These are phyloP conservation scores for Cupressus sempervirens DNA, from an alignment of 75 land plant species.

Conservation along the genomic window DNA sequence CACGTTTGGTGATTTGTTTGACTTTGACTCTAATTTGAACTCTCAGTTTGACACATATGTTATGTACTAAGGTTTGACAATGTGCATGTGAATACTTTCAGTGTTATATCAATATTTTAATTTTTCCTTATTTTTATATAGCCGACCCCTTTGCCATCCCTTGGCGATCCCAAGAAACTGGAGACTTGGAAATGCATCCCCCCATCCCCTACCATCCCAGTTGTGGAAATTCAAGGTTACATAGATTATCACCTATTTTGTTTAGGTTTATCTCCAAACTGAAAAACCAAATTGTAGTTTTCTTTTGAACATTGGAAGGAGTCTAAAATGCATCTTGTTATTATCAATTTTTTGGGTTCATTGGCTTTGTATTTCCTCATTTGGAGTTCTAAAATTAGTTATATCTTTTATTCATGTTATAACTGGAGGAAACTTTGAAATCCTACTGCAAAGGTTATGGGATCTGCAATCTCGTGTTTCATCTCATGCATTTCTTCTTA, in stretches of 20 bases:
- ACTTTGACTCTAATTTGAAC: too few species aligned
- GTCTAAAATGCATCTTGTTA: background rate
- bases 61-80: too few species aligned
- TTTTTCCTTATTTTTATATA: too few species aligned
- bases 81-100: too few species aligned
- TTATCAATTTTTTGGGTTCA: background rate
- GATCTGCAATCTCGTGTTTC: background rate
- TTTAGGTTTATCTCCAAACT: background rate
- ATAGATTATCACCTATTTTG: background rate
- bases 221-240: too few species aligned
- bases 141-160: too few species aligned
- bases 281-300: background rate
- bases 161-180: too few species aligned
- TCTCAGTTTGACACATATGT: too few species aligned
- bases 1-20: too few species aligned
- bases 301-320: background rate
- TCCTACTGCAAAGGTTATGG: background rate
- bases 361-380: background rate
- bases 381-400: background rate
- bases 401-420: background rate
- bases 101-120: too few species aligned
- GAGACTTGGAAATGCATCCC: too few species aligned
- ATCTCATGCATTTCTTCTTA: background rate
- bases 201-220: too few species aligned
- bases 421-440: background rate